Conservation (phyloP, 192 early-diverging fungal genomes). For the Tieghemiomyces parasiticus region DNA sequence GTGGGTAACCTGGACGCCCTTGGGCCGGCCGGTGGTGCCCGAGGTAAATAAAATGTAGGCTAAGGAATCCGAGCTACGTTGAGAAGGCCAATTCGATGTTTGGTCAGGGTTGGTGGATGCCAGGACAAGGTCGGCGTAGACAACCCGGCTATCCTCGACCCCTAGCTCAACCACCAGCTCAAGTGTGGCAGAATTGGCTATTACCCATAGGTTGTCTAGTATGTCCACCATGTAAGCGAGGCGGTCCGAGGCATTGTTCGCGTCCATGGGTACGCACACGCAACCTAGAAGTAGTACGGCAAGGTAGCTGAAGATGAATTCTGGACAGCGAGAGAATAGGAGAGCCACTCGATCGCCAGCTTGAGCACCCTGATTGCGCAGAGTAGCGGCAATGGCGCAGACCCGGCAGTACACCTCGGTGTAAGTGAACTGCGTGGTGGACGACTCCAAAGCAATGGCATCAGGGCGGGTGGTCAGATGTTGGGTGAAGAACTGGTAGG, state of each 20-base stretch:
- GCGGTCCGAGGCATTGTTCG: neutral
- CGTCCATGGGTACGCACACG: neutral
- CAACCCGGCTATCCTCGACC: too few species aligned
- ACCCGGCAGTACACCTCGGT: neutral
- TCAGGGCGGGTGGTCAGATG: neutral
- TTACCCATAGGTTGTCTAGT: neutral
- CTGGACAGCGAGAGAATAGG: neutral
- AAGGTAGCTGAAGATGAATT: neutral
- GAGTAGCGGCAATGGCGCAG: neutral
- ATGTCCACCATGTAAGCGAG: neutral
- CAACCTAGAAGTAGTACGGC: neutral
- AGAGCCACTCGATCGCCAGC: neutral
- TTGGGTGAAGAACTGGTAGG: neutral
- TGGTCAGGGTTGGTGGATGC: too few species aligned
- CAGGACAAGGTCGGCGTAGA: neutral
- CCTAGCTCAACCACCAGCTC: too few species aligned
- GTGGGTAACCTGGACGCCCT: neutral
- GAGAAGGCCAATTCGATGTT: too few species aligned
- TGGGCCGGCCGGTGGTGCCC: slow-evolving; percentile 4
- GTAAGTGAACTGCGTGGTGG: neutral
- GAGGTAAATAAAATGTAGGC: slow-evolving; percentile 8
- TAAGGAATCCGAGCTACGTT: neutral
- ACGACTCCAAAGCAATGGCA: neutral
- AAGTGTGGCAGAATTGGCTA: too few species aligned
- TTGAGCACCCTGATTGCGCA: neutral